Evolutionary conservation across 805 yeast genomes (phyloP).

Genomic region (Ogataea minuta): DNA sequence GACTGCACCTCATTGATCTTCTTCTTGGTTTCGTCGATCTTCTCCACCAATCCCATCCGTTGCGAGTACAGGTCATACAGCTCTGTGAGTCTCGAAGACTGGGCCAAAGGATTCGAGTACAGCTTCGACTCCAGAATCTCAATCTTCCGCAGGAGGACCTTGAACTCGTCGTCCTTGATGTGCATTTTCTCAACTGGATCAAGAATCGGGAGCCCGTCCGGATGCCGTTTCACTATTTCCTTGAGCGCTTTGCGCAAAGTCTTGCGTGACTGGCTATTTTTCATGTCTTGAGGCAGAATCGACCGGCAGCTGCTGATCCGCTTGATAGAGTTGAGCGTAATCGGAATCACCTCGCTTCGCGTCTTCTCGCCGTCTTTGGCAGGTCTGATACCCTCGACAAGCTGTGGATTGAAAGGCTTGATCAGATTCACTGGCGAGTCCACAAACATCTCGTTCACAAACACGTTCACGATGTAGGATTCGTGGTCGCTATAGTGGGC

Average conservation of each 20-base stretch:
- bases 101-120: conserved; percentile 63
- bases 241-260: conserved; percentile 66
- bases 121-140: conserved; percentile 79
- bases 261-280: conserved; percentile 55
- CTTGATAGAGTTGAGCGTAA: conserved; percentile 74
- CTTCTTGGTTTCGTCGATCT: conserved; percentile 57
- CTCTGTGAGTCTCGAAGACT: conserved; percentile 57
- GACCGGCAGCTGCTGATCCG: conserved; percentile 78
- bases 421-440: conserved; percentile 84
- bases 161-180: conserved; percentile 69
- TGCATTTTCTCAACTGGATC: conserved; percentile 94
- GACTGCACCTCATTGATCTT: conserved; percentile 83
- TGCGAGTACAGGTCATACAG: conserved; percentile 62
- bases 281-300: conserved; percentile 72
- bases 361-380: conserved; percentile 69
- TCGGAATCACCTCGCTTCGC: conserved; percentile 76
- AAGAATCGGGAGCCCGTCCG: conserved; percentile 86
- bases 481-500: conserved; percentile 78
- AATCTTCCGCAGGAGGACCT: conserved; percentile 66
- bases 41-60: conserved; percentile 59
- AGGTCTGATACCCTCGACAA: conserved; percentile 89
- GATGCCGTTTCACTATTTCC: conserved; percentile 80
- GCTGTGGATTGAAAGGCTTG: conserved; percentile 71
- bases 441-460: conserved; percentile 71
- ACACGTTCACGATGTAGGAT: conserved; percentile 81